These are phyloP conservation scores for Claviceps sp. DNA, from an alignment of 2,329 filamentous ascomycete genomes.

Conservation along the genomic window DNA sequence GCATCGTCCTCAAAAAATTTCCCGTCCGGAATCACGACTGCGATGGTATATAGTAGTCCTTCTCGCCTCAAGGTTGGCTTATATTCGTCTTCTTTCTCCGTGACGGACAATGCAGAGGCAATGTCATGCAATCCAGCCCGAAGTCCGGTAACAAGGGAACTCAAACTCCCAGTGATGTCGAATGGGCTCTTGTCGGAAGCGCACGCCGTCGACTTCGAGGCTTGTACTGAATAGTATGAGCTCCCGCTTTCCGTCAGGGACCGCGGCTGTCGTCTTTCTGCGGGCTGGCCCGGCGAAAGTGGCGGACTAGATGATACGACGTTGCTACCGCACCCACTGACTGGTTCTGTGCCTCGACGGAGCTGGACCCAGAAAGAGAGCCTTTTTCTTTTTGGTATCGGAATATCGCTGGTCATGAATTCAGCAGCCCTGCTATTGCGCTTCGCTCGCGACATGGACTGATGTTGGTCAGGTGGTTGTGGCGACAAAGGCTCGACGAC, in stretches of 20 bases:
- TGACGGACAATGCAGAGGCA: neutral
- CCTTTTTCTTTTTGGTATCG: neutral
- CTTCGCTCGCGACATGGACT: neutral
- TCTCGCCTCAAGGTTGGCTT: neutral
- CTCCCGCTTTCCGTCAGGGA: neutral
- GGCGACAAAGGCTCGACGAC: neutral
- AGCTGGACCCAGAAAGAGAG: conserved; percentile 1
- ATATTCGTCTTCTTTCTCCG: neutral
- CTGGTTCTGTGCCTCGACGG: neutral
- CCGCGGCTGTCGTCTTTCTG: neutral
- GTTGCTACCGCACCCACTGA: neutral
- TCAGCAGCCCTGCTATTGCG: neutral
- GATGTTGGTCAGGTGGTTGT: neutral
- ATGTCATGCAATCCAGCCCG: neutral
- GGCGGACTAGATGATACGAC: neutral
- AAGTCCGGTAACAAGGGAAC: neutral
- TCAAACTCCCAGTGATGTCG: neutral
- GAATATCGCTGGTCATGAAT: neutral
- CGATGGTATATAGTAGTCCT: conserved; percentile 1
- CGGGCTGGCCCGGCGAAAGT: neutral
- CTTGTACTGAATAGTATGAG: neutral
- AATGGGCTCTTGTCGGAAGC: neutral
- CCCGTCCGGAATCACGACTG: conserved; percentile 1
- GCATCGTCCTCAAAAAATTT: conserved; percentile 1
- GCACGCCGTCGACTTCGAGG: neutral